These are phyloP conservation scores for Fusarium fujikuroi DNA, from an alignment of 2,329 filamentous ascomycete genomes.

Conservation along the genomic window DNA sequence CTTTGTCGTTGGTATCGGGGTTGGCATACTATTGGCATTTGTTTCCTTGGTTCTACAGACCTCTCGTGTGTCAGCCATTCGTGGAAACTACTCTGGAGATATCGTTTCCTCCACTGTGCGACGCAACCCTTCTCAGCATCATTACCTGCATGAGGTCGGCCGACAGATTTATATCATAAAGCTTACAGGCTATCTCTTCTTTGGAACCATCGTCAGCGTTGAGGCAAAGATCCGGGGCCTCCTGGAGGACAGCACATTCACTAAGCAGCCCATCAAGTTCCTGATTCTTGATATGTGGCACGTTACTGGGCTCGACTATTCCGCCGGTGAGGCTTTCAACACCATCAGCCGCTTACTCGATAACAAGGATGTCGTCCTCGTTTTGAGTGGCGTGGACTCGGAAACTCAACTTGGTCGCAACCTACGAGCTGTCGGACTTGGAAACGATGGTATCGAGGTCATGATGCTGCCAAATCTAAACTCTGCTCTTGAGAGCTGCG, in stretches of 20 bases:
- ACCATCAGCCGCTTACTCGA: conserved; percentile 87
- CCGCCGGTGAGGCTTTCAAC: conserved; percentile 93
- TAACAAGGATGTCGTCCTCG: conserved; percentile 80
- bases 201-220: conserved; percentile 95
- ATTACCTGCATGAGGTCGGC: conserved; percentile 86
- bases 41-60: conserved; percentile 92
- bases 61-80: conserved; percentile 87
- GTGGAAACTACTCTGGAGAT: conserved; percentile 89
- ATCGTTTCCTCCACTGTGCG: conserved; percentile 92
- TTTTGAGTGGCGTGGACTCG: conserved; percentile 84
- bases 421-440: conserved; percentile 85
- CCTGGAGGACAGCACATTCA: conserved; percentile 84
- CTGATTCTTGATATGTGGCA: conserved; percentile 89
- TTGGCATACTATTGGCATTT: conserved; percentile 92
- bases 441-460: conserved; percentile 76
- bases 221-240: conserved; percentile 87
- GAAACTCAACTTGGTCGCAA: conserved; percentile 80
- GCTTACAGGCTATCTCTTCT: conserved; percentile 95
- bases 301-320: conserved; percentile 94
- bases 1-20: conserved; percentile 92
- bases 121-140: conserved; percentile 87
- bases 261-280: conserved; percentile 83
- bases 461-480: conserved; percentile 90
- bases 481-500: conserved; percentile 90
- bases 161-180: conserved; percentile 92